Evolutionary conservation across 768 basidiomycete species (phyloP).

Genomic region (Trichaptum fuscoviolaceum): DNA sequence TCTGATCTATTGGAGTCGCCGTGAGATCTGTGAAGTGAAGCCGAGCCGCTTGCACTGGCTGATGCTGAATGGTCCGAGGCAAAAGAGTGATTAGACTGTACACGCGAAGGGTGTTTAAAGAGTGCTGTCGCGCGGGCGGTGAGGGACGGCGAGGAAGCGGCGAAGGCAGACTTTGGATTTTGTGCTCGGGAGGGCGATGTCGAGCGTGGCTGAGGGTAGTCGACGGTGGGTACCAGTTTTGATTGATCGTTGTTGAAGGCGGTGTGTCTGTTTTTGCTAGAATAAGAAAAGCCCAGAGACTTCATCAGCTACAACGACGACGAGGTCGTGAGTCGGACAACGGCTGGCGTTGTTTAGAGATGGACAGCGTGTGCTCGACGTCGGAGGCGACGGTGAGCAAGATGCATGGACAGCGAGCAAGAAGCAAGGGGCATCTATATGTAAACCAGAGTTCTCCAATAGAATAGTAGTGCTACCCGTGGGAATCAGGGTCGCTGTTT

Average conservation of each 20-base stretch:
- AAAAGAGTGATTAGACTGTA: constrained; percentile 46
- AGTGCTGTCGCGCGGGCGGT: constrained; percentile 22
- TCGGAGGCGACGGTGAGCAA: neutral
- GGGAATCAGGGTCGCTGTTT: neutral
- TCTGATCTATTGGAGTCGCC: neutral
- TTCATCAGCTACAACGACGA: neutral
- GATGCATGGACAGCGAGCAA: neutral
- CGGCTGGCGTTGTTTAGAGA: neutral
- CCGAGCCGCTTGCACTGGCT: constrained; percentile 8
- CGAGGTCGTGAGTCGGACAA: neutral
- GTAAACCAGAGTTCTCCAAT: neutral
- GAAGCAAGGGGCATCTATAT: neutral
- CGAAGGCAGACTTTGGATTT: constrained; percentile 30
- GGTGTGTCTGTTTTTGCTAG: neutral
- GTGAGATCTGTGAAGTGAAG: neutral
- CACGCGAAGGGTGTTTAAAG: constrained; percentile 27
- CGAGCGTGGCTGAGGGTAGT: neutral
- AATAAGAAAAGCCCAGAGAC: neutral
- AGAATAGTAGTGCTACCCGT: too few species aligned
- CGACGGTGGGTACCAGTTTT: neutral
- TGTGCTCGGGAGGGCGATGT: constrained; percentile 37
- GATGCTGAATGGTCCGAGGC: constrained; percentile 39
- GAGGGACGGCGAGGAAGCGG: constrained; percentile 49
- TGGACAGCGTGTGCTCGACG: neutral
- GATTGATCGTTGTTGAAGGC: constrained; percentile 2